These are phyloP conservation scores for Dactylonectria macrodidyma DNA, from an alignment of 2,329 filamentous ascomycete species.

Conservation along the genomic window DNA sequence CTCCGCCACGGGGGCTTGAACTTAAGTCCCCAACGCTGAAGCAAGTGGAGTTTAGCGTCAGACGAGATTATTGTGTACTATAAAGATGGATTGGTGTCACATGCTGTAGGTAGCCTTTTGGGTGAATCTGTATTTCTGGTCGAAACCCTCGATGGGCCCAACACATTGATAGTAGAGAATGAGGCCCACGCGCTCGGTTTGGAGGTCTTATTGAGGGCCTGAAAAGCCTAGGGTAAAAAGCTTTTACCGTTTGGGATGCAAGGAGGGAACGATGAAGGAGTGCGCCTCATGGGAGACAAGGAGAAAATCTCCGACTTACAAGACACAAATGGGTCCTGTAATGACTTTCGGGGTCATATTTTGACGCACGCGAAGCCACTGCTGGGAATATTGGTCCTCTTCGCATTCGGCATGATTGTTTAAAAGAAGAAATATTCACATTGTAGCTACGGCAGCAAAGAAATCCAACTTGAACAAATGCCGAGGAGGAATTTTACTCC, in stretches of 20 bases:
- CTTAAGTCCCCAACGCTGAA: not conserved
- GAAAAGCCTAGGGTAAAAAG: too few species aligned
- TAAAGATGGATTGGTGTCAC: not conserved
- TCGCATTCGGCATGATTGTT: not conserved
- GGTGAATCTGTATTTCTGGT: too few species aligned
- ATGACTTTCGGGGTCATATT: not conserved
- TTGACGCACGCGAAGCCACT: not conserved
- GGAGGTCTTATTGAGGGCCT: too few species aligned
- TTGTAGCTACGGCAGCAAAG: not conserved
- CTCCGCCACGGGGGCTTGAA: not conserved
- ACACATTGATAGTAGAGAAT: too few species aligned
- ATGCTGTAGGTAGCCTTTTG: too few species aligned
- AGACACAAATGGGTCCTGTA: too few species aligned
- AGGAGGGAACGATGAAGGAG: too few species aligned
- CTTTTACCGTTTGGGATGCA: too few species aligned
- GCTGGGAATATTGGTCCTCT: not conserved
- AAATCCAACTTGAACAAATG: not conserved
- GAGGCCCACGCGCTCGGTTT: too few species aligned
- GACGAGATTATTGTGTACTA: not conserved
- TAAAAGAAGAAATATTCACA: too few species aligned
- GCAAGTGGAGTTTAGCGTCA: not conserved
- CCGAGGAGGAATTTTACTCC: not conserved
- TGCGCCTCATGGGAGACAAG: too few species aligned
- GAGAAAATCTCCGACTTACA: conserved; percentile 4
- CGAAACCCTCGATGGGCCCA: too few species aligned